Percentiles rank a stretch among this genome's conserved stretches.
phyloP scores from a whole-genome alignment of 2,329 filamentous ascomycete species.

The Polytolypa hystricis region DNA sequence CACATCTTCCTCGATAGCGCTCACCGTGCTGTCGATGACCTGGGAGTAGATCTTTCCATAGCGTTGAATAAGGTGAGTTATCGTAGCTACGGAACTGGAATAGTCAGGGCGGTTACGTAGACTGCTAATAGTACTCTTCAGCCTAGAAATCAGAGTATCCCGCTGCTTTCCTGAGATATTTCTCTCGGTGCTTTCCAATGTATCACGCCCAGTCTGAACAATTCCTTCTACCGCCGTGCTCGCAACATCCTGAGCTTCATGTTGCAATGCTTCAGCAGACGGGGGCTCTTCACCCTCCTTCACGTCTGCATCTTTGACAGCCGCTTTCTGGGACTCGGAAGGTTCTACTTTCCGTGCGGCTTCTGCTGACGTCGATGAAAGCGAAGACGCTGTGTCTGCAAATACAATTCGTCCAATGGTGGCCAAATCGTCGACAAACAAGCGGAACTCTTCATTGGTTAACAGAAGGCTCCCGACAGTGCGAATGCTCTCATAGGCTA shows the following conservation, averaged over 20 bases:
- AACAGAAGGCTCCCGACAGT: slow-evolving; percentile 77
- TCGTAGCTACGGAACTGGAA: slow-evolving; percentile 68
- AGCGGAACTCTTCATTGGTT: slow-evolving; percentile 80
- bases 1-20: slow-evolving; percentile 58
- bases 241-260: slow-evolving; percentile 45
- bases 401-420: slow-evolving; percentile 75
- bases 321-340: slow-evolving; percentile 46
- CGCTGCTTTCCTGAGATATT: slow-evolving; percentile 63
- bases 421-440: slow-evolving; percentile 71
- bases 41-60: slow-evolving; percentile 71
- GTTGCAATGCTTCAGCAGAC: slow-evolving; percentile 50
- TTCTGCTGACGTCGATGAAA: slow-evolving; percentile 64
- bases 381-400: slow-evolving; percentile 68
- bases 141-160: slow-evolving; percentile 58
- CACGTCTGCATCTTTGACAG: slow-evolving; percentile 38
- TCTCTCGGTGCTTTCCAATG: slow-evolving; percentile 59
- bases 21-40: slow-evolving; percentile 55
- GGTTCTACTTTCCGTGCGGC: slow-evolving; percentile 65
- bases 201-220: slow-evolving; percentile 39
- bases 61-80: slow-evolving; percentile 63
- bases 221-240: slow-evolving; percentile 26
- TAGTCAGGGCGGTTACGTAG: slow-evolving; percentile 72
- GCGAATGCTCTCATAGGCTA: slow-evolving; percentile 68
- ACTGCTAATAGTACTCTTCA: slow-evolving; percentile 65
- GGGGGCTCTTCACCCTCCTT: slow-evolving; percentile 40